Evolutionary conservation across 2,329 filamentous ascomycete genomes (phyloP).

Genomic region (Penicillium sp.): DNA sequence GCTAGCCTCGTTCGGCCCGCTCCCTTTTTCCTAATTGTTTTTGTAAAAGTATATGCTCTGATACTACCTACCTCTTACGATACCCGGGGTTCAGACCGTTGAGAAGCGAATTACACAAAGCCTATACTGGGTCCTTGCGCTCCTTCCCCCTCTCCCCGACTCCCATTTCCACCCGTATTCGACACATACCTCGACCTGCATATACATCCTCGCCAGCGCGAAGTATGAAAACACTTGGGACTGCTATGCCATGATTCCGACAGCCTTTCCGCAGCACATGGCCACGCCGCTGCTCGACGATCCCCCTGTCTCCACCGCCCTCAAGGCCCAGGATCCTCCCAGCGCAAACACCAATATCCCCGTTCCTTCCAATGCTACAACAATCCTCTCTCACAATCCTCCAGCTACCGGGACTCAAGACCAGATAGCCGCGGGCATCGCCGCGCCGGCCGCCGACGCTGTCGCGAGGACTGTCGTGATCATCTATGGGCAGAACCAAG

Average conservation of each 20-base stretch:
- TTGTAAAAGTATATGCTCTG: neutral
- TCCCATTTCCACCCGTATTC: neutral
- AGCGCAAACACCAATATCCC: slow-evolving; percentile 11
- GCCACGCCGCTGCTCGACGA: slow-evolving; percentile 34
- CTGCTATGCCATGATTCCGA: slow-evolving; percentile 38
- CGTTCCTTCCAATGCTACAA: slow-evolving; percentile 11
- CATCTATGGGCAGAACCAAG: slow-evolving; percentile 69
- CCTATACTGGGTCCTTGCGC: neutral
- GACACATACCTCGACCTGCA: neutral
- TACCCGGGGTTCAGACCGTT: neutral
- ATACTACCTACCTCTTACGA: neutral
- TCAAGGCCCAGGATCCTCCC: slow-evolving; percentile 20
- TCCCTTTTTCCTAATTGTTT: slow-evolving; percentile 1
- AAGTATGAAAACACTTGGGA: slow-evolving; percentile 31
- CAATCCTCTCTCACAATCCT: slow-evolving; percentile 3
- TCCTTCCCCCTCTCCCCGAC: neutral
- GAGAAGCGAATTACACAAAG: neutral
- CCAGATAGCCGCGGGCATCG: neutral
- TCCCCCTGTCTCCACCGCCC: slow-evolving; percentile 18
- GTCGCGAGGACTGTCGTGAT: slow-evolving; percentile 54
- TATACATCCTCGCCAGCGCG: neutral
- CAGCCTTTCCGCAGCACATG: slow-evolving; percentile 34
- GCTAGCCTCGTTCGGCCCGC: slow-evolving; percentile 1
- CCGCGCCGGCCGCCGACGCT: neutral
- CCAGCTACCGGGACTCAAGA: neutral